phyloP scores from a whole-genome alignment of 352 stramenopile genomes.

The Globisporangium sylvaticum region DNA sequence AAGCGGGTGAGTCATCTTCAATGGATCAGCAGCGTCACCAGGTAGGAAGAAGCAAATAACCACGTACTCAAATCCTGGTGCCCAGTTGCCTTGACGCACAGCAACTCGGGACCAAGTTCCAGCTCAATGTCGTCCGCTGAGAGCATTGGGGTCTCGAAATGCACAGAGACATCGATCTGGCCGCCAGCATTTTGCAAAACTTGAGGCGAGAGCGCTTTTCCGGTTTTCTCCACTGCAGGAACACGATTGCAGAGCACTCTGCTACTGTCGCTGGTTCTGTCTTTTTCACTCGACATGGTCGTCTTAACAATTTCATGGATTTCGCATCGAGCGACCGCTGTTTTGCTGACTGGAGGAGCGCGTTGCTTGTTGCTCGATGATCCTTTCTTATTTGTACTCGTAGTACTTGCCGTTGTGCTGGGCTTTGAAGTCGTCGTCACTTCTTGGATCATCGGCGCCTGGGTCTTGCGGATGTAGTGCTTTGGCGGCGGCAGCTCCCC shows the following conservation, averaged over 20 bases:
- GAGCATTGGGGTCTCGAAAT: conserved; percentile 35
- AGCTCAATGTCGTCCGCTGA: conserved; percentile 34
- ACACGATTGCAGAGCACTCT: conserved; percentile 28
- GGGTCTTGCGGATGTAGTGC: conserved; percentile 76
- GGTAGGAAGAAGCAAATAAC: not conserved
- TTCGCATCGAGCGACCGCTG: conserved; percentile 29
- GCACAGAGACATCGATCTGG: conserved; percentile 33
- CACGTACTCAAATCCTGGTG: conserved; percentile 52
- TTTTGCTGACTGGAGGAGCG: conserved; percentile 17
- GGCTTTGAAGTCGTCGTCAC: conserved; percentile 25
- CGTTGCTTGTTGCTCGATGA: not conserved
- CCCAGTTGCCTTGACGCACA: conserved; percentile 39
- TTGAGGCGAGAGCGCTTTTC: conserved; percentile 39
- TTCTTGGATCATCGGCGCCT: conserved; percentile 73
- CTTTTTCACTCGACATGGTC: not conserved
- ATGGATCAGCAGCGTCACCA: not conserved
- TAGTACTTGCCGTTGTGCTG: conserved; percentile 7
- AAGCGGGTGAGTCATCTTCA: not conserved
- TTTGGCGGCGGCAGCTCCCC: conserved; percentile 59
- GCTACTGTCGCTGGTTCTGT: not conserved
- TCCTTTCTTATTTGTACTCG: conserved; percentile 6
- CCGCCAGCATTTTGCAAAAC: conserved; percentile 31
- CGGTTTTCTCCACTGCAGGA: conserved; percentile 27
- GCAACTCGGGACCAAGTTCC: conserved; percentile 44
- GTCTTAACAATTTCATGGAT: conserved; percentile 31